Evolutionary conservation across 768 basidiomycete species (phyloP), one percentile per base, ranked within the genome.

Genomic region (Mrakia gelida): DNA sequence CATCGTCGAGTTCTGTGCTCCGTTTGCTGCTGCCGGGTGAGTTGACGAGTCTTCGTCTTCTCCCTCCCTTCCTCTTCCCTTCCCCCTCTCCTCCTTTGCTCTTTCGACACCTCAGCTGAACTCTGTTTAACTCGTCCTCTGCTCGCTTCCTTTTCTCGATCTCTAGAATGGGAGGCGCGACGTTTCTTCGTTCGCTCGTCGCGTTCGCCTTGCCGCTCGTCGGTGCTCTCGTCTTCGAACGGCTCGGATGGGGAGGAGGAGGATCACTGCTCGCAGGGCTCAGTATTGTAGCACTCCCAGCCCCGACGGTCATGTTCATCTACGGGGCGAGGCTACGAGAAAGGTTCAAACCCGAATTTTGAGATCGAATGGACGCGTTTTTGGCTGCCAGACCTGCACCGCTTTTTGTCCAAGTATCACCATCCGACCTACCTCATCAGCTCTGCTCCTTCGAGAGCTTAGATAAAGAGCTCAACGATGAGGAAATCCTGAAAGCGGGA

Each of bases 161-260:
- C 34, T 41, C 16, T 26, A 21, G 26, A 34, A 43, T 71, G 28
- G 70, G 21, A 32, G 38, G 70, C 9, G 43, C 43, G 52, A 23
- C 73, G 59, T 30, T 54, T 23, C 38, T 54, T 6, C 43, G 34
- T 18, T n/a, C 61, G 32, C 73, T 74, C 73, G 23, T 74, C 9
- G 34, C 73, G n/a, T 73, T 74, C 32, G 18, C 38, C 16, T 23
- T 62, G 1, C 54, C 15, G 15, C 30, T 34, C 4, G 62, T 43
- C 43, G 41, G 43, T 26, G 16, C 38, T 32, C 54, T 56, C 34
- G 30, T 61, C 15, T 74, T 52, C 56, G 32, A 41, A 28, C 38
- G 43, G 38, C 73, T 61, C 59, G 41, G 41, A 56, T 59, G 73
- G 54, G 43, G 61, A 38, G 73, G 59, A 59, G 61, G 38, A 21